A percentile compares a stretch with the other conserved stretches of the same genome.
Conservation (phyloP, 2,329 filamentous ascomycete genomes). For the Diaporthe batatas region DNA sequence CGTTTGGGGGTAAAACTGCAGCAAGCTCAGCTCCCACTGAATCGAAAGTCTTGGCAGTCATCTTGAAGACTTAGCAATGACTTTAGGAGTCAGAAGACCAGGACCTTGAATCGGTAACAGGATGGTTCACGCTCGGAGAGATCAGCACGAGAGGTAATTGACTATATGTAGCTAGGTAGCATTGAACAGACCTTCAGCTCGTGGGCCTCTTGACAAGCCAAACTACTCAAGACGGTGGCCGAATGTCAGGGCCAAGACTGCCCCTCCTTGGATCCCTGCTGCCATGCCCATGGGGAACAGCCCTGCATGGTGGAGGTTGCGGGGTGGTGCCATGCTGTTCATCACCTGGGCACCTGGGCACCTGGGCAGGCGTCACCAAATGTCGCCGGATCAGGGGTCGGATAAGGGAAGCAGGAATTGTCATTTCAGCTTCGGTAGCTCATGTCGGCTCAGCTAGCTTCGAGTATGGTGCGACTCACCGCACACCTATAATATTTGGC, state of each 20-base stretch:
- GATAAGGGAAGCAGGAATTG: background rate
- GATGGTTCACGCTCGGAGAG: background rate
- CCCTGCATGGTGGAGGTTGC: background rate
- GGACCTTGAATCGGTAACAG: background rate
- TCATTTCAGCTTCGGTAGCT: background rate
- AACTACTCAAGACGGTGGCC: background rate
- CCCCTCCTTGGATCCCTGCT: background rate
- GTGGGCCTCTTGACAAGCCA: background rate
- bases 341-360: no score
- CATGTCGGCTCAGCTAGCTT: background rate
- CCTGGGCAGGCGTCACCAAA: background rate
- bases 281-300: background rate
- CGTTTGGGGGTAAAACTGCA: background rate
- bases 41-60: constrained; percentile 18
- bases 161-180: background rate
- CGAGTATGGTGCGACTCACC: background rate
- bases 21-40: constrained; percentile 15
- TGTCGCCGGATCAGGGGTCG: background rate
- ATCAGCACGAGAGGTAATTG: background rate
- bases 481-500: background rate
- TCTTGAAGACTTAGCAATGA: background rate
- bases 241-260: background rate
- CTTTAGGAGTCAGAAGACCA: background rate
- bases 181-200: background rate
- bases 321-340: background rate